Evolutionary conservation across 805 yeast genomes (phyloP).

Genomic region (Schizosaccharomyces octosporus): DNA sequence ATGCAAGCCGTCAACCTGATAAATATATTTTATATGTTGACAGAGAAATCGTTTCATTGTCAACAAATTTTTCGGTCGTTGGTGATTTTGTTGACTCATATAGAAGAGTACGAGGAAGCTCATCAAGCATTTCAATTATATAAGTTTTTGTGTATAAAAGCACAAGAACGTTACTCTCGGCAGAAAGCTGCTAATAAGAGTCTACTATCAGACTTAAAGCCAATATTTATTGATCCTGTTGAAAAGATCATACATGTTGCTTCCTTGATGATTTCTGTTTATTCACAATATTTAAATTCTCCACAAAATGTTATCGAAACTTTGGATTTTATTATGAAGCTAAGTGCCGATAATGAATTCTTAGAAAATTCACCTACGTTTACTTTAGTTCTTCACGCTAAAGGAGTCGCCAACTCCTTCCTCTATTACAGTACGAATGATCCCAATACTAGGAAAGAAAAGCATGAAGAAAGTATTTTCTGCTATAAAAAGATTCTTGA

Average conservation of each 20-base stretch:
- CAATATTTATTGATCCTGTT: neutral
- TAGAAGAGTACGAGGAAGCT: neutral
- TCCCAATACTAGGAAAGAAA: neutral
- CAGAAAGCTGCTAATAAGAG: neutral
- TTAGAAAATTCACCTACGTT: neutral
- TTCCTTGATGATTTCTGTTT: neutral
- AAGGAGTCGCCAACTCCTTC: neutral
- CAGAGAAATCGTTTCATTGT: neutral
- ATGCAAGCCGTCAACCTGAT: neutral
- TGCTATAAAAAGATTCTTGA: neutral
- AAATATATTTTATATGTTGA: neutral
- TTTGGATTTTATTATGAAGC: neutral
- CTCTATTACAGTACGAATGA: neutral
- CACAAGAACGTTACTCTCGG: neutral
- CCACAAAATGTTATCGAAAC: neutral
- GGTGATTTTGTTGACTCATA: neutral
- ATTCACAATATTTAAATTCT: neutral
- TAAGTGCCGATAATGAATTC: neutral
- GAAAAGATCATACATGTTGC: neutral
- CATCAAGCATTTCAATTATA: neutral
- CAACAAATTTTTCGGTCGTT: neutral
- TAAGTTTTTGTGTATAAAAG: neutral
- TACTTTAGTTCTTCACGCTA: neutral
- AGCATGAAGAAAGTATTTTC: neutral
- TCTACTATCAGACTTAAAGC: neutral